A percentile compares a stretch with the other conserved stretches of the same genome.
These are phyloP conservation scores for Linnemannia hyalina DNA, from an alignment of 192 early-diverging fungal genomes.

Conservation along the genomic window DNA sequence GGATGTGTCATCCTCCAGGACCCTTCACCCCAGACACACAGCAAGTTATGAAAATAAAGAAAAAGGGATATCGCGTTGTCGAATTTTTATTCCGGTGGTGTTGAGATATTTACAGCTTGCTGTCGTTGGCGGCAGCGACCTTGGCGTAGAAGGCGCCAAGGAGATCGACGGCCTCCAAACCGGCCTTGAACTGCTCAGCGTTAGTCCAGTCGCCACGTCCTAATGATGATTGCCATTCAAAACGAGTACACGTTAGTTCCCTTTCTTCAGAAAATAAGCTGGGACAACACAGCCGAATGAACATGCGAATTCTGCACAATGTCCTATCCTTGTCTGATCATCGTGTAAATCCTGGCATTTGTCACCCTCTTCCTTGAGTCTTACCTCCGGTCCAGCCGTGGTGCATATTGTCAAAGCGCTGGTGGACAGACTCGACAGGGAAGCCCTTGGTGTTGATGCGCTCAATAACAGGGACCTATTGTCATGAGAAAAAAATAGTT, in stretches of 20 bases:
- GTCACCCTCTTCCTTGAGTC: neutral
- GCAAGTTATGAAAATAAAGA: constrained; percentile 12
- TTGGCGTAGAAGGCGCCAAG: constrained; percentile 46
- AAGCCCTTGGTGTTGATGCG: constrained; percentile 30
- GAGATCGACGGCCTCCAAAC: constrained; percentile 33
- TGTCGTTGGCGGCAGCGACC: constrained; percentile 23
- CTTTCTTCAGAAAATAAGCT: neutral
- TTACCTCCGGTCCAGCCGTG: constrained; percentile 55
- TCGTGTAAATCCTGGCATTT: neutral
- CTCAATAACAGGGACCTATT: constrained; percentile 20
- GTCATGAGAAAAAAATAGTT: neutral
- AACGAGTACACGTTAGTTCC: neutral
- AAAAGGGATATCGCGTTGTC: neutral
- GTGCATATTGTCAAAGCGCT: constrained; percentile 41
- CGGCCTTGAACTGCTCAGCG: constrained; percentile 20
- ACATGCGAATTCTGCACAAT: neutral
- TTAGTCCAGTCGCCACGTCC: constrained; percentile 38
- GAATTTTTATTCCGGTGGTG: neutral
- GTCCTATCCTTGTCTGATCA: too few relatives aligned
- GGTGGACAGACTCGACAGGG: constrained; percentile 26
- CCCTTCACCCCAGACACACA: neutral
- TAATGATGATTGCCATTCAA: neutral
- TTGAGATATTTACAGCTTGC: constrained; percentile 29
- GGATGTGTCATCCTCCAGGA: constrained; percentile 62
- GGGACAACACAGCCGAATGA: neutral